These are phyloP conservation scores for Citrus australasica DNA, from an alignment of 345 rosid genomes.

Conservation along the genomic window DNA sequence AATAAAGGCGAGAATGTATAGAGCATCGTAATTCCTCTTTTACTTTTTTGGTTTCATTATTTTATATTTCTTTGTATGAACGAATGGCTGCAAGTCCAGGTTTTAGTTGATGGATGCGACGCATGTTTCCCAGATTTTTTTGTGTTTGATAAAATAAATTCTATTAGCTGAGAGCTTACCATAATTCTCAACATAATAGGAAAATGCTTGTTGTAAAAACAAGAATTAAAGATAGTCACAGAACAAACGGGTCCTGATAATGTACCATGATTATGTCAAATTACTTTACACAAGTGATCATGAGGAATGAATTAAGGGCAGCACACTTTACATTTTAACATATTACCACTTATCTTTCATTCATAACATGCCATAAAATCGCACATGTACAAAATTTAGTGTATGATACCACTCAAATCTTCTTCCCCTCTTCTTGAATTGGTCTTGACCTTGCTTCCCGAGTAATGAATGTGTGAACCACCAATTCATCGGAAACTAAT, in stretches of 20 bases:
- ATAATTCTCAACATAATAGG: not conserved
- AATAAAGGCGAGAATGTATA: not conserved
- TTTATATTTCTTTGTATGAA: not conserved
- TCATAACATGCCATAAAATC: not conserved
- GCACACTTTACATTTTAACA: not conserved
- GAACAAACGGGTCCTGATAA: too few species aligned
- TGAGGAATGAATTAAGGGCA: not conserved
- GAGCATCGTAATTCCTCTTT: not conserved
- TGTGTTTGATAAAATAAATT: too few species aligned
- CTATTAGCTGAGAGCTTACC: not conserved
- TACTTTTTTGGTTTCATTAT: not conserved
- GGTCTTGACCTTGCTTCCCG: not conserved
- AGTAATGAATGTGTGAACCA: not conserved
- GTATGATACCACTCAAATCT: not conserved
- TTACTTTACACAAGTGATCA: not conserved
- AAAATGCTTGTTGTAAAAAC: not conserved
- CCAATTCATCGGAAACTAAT: not conserved
- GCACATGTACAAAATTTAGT: not conserved
- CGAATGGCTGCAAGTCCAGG: not conserved
- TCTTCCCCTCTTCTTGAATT: not conserved
- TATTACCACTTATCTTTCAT: not conserved
- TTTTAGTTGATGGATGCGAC: not conserved
- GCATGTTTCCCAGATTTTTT: not conserved
- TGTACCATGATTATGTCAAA: not conserved
- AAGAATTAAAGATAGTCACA: not conserved